These are phyloP conservation scores for Diplodia corticola DNA, from an alignment of 2,329 filamentous ascomycete genomes.

Conservation along the genomic window DNA sequence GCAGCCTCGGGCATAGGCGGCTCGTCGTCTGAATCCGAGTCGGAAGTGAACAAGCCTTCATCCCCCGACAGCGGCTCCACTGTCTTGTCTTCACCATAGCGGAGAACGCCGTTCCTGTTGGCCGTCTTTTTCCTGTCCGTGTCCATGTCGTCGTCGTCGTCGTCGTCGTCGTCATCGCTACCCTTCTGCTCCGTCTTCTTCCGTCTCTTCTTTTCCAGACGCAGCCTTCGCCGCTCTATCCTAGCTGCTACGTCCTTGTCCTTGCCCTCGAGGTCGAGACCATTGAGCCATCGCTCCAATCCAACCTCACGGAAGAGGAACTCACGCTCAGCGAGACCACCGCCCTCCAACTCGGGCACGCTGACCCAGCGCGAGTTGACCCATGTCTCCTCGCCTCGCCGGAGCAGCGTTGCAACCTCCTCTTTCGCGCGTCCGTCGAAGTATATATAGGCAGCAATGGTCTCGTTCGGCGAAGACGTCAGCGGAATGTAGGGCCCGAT, in stretches of 20 bases:
- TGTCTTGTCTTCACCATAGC: slow-evolving; percentile 76
- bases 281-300: slow-evolving; percentile 93
- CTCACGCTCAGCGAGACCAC: slow-evolving; percentile 91
- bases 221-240: slow-evolving; percentile 62
- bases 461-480: slow-evolving; percentile 92
- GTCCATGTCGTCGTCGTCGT: slow-evolving; percentile 27
- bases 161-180: slow-evolving; percentile 49
- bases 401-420: slow-evolving; percentile 89
- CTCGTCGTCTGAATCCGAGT: slow-evolving; percentile 75
- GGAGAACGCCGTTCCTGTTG: slow-evolving; percentile 61
- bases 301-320: slow-evolving; percentile 97
- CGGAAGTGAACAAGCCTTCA: slow-evolving; percentile 62
- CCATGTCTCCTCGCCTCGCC: slow-evolving; percentile 96
- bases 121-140: slow-evolving; percentile 42
- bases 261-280: slow-evolving; percentile 89
- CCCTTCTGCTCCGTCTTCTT: slow-evolving; percentile 65
- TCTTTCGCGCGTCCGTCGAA: slow-evolving; percentile 95
- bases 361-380: slow-evolving; percentile 98
- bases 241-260: slow-evolving; percentile 75
- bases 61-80: slow-evolving; percentile 73
- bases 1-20: slow-evolving; percentile 86
- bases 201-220: slow-evolving; percentile 80
- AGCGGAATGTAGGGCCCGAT: slow-evolving; percentile 87
- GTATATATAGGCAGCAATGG: slow-evolving; percentile 97
- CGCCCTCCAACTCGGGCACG: slow-evolving; percentile 85